Evolutionary conservation across 129 eudicot genomes (phyloP).

Genomic region (Erigeron canadensis): DNA sequence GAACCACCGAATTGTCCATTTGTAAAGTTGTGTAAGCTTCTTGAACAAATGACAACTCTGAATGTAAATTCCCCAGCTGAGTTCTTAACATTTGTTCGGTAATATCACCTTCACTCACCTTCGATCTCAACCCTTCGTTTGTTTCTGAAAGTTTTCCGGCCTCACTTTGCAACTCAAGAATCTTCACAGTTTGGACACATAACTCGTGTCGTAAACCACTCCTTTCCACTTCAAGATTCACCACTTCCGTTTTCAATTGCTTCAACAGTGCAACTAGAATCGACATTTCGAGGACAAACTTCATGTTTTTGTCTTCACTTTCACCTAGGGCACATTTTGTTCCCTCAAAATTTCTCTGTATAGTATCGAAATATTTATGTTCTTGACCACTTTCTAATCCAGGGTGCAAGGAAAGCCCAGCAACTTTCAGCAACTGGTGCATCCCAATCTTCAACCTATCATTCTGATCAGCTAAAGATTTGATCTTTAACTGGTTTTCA

Average conservation of each 20-base stretch:
- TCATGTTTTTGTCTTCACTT: slow-evolving; percentile 58
- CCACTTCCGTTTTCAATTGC: slow-evolving; percentile 48
- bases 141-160: slow-evolving; percentile 43
- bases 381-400: slow-evolving; percentile 41
- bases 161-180: slow-evolving; percentile 43
- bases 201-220: slow-evolving; percentile 43
- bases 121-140: slow-evolving; percentile 46
- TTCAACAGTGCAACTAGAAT: slow-evolving; percentile 52
- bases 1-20: slow-evolving; percentile 42
- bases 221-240: slow-evolving; percentile 45
- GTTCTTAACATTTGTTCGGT: slow-evolving; percentile 37
- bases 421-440: slow-evolving; percentile 45
- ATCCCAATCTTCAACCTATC: slow-evolving; percentile 50
- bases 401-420: slow-evolving; percentile 39
- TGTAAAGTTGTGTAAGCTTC: slow-evolving; percentile 45
- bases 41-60: slow-evolving; percentile 45
- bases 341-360: slow-evolving; percentile 43
- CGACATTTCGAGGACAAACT: slow-evolving; percentile 45
- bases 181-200: slow-evolving; percentile 34
- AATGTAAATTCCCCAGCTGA: slow-evolving; percentile 46
- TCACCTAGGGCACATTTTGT: slow-evolving; percentile 44
- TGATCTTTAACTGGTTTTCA: slow-evolving; percentile 40
- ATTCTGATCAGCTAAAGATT: slow-evolving; percentile 53
- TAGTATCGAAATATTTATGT: slow-evolving; percentile 32
- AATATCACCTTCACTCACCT: slow-evolving; percentile 46